Evolutionary conservation across 2,329 filamentous ascomycete genomes (phyloP), one percentile per base, ranked within the genome.

Genomic region (Lachnellula subtilissima): DNA sequence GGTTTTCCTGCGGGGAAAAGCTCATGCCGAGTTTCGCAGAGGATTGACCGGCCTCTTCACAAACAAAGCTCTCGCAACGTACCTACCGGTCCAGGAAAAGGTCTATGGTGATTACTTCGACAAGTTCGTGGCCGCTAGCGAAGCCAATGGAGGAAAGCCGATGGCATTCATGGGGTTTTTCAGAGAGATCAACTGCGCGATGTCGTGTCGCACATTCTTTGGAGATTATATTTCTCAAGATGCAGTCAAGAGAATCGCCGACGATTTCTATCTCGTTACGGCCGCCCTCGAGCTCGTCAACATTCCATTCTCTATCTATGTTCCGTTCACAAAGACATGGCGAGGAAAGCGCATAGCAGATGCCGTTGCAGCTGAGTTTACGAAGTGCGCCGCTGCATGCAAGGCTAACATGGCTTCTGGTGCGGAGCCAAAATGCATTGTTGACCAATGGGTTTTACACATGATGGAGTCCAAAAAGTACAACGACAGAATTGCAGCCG

Each of bases 211-310:
- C 48, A 91, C 88, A 8, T 92, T 92, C 67, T 87, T 91, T 48
- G 88, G 89, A 23, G 81, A 90, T 73, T 91, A 91, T 75, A 89
- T 91, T 71, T 83, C 82, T 8, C 81, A 89, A 45, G 81, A 84
- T 57, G 80, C 82, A 4, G 82, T 92, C 55, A 85, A 88, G 75
- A 86, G 80, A 70, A 88, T 92, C 56, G 85, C 88, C 17, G 84
- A 91, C 66, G 88, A 92, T 71, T 92, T 88, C 71, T 91, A 90
- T 71, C 77, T 85, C 57, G 87, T 88, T 64, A 92, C 88, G 4
- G 88, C 85, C 22, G 88, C 89, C 0, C 79, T 92, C 45, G 88
- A 92, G 70, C 79, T 92, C 22, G 88, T 92, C 75, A 91, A 91
- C 72, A 84, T 91, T 65, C 88, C 88, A 3, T 55, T 77, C 0